These are phyloP conservation scores for Neofusicoccum umdonicola DNA, from an alignment of 2,329 filamentous ascomycete genomes.

Conservation along the genomic window DNA sequence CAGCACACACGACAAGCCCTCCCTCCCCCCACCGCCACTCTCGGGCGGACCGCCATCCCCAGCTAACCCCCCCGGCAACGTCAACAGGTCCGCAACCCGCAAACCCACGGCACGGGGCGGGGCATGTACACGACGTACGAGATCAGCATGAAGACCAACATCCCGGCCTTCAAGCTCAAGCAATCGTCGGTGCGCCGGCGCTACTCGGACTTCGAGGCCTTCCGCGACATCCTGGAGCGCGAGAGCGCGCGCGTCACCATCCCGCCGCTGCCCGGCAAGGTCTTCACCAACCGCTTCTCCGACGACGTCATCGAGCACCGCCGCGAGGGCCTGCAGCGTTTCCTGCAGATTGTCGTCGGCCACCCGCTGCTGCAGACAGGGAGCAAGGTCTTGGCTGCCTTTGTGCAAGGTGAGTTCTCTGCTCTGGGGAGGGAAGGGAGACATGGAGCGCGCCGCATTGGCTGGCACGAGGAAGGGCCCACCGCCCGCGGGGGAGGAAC, in stretches of 20 bases:
- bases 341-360: slow-evolving; percentile 94
- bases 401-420: slow-evolving; percentile 77
- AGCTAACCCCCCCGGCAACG: slow-evolving; percentile 21
- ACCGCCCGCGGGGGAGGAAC: background rate
- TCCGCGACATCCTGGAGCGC: slow-evolving; percentile 95
- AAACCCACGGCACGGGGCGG: slow-evolving; percentile 90
- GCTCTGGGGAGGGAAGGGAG: too few relatives aligned
- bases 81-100: slow-evolving; percentile 80
- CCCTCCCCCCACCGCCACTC: background rate
- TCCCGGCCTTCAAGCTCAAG: slow-evolving; percentile 96
- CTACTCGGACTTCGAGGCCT: slow-evolving; percentile 98
- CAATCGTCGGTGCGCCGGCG: slow-evolving; percentile 79
- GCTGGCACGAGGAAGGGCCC: too few relatives aligned
- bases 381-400: slow-evolving; percentile 91
- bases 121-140: slow-evolving; percentile 99
- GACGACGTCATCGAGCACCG: slow-evolving; percentile 98
- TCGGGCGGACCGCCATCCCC: background rate
- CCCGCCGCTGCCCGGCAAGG: slow-evolving; percentile 91
- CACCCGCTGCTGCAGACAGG: slow-evolving; percentile 96
- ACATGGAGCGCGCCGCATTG: too few relatives aligned
- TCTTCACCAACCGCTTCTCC: slow-evolving; percentile 96
- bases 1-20: background rate
- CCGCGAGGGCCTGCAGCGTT: slow-evolving; percentile 86
- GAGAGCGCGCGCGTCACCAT: slow-evolving; percentile 94
- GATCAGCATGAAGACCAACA: slow-evolving; percentile 96